phyloP scores from a whole-genome alignment of 345 rosid genomes.

The Eucalyptus sp. region DNA sequence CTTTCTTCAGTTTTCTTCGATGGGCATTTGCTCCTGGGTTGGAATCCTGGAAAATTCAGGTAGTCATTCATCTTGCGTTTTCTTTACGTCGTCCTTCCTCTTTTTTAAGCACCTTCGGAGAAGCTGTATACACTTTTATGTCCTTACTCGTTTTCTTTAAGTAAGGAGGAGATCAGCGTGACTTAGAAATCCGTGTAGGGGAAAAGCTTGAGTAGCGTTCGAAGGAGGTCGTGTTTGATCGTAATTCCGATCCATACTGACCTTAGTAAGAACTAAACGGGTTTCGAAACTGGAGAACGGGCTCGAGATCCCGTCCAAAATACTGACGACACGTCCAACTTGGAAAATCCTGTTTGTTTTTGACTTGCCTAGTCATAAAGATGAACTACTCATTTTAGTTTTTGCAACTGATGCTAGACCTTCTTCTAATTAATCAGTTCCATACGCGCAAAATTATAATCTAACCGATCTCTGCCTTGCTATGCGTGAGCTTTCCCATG shows the following conservation, averaged over 20 bases:
- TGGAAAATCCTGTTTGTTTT: neutral
- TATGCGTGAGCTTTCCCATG: neutral
- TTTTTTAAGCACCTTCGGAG: neutral
- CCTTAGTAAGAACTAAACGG: neutral
- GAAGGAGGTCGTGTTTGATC: neutral
- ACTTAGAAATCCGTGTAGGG: neutral
- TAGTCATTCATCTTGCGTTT: neutral
- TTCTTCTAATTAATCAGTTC: neutral
- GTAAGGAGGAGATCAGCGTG: neutral
- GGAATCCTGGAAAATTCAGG: too few relatives aligned
- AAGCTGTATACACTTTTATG: neutral
- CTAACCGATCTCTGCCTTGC: neutral
- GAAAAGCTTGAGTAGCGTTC: neutral
- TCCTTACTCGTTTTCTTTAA: neutral
- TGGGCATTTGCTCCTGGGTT: neutral
- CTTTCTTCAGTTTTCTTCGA: neutral
- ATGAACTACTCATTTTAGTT: neutral
- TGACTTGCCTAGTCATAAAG: neutral
- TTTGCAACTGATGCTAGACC: neutral
- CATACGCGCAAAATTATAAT: neutral
- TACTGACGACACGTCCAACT: neutral
- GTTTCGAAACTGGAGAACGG: neutral
- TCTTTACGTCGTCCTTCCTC: neutral
- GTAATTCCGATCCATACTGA: neutral
- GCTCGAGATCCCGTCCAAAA: neutral